Base-by-base conservation (phyloP, 1,284 basidiomycete genomes). In the Rhodotorula sp. region DNA sequence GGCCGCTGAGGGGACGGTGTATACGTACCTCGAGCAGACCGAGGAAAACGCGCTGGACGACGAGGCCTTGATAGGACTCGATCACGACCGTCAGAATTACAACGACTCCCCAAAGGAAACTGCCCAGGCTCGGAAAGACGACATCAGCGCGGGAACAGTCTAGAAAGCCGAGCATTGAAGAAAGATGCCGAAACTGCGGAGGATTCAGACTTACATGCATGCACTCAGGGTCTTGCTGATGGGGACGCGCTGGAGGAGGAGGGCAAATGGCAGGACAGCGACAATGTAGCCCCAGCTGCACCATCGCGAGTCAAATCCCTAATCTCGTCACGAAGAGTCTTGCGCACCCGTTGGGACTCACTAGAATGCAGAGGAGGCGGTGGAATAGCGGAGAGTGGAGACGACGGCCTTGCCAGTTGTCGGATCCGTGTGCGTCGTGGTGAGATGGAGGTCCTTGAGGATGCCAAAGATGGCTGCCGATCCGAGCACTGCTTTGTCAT, bases 391-490 rank as follows among this genome's bases (percentile, higher is more conserved):
- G 19, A 80, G 73, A 10, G 83, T 83, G 19, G 78, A 79, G 0
- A 76, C 73, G 8, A 80, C 79, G 5, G 81, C 80, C 49, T 81
- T 79, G 63, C 79, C 74, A 16, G 71, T 69, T 16, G 23, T 56
- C 14, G 65, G 62, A 60, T 71, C 21, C 45, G 68, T 45, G 18
- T 62, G 60, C 15, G 72, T 80, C 16, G 79, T 76, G 1, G 78
- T 76, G 5, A 83, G 76, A 55, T 78, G 77, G 3, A 84, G 80
- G 67, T 84, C 84, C 52, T 79, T 78, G 67, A 84, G 78, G 69
- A 85, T 82, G 10, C 84, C 84, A 75, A 84, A 85, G 38, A 85
- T 80, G 19, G 83, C 81, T 0, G 84, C 84, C 5, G 80, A 82
- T 0, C 82, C 82, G 21, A 85, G 79, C 15, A 85, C 83, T 4